A percentile compares a stretch with the other conserved stretches of the same genome.
Evolutionary conservation across 805 yeast species (phyloP).

Genomic region (Ogataea allantospora): DNA sequence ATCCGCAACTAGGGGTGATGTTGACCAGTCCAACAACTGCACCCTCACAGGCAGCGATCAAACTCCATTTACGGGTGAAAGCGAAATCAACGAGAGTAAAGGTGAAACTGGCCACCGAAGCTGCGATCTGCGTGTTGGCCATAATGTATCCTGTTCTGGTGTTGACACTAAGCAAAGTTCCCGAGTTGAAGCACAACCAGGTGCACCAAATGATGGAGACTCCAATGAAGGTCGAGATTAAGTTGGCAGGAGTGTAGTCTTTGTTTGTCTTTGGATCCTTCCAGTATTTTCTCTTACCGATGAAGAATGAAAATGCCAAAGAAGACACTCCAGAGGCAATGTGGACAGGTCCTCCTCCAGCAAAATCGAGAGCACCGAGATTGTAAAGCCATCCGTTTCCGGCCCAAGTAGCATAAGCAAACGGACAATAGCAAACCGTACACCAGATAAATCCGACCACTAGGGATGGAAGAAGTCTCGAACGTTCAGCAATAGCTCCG

Average conservation of each 20-base stretch:
- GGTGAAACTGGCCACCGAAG: slow-evolving; percentile 45
- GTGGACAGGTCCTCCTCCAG: slow-evolving; percentile 52
- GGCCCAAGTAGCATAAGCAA: slow-evolving; percentile 49
- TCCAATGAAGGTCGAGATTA: slow-evolving; percentile 41
- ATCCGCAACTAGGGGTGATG: slow-evolving; percentile 48
- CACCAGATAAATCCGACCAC: slow-evolving; percentile 41
- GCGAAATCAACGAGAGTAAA: slow-evolving; percentile 43
- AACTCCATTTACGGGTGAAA: slow-evolving; percentile 37
- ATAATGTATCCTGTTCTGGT: slow-evolving; percentile 45
- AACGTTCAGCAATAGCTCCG: slow-evolving; percentile 46
- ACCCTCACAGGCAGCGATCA: slow-evolving; percentile 45
- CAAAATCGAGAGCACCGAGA: slow-evolving; percentile 46
- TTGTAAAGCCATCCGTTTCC: slow-evolving; percentile 43
- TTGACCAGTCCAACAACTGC: slow-evolving; percentile 45
- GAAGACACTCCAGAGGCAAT: slow-evolving; percentile 44
- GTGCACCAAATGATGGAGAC: slow-evolving; percentile 47
- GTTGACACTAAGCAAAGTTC: slow-evolving; percentile 41
- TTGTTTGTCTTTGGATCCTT: slow-evolving; percentile 29
- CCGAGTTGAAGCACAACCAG: slow-evolving; percentile 51
- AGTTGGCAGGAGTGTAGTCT: slow-evolving; percentile 36
- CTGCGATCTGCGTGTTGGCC: slow-evolving; percentile 51
- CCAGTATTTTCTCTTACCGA: slow-evolving; percentile 42
- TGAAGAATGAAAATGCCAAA: slow-evolving; percentile 39
- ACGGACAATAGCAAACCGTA: slow-evolving; percentile 44
- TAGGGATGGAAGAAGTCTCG: slow-evolving; percentile 40